phyloP scores from a whole-genome alignment of 2,329 filamentous ascomycete genomes.

The Talaromyces piceae region DNA sequence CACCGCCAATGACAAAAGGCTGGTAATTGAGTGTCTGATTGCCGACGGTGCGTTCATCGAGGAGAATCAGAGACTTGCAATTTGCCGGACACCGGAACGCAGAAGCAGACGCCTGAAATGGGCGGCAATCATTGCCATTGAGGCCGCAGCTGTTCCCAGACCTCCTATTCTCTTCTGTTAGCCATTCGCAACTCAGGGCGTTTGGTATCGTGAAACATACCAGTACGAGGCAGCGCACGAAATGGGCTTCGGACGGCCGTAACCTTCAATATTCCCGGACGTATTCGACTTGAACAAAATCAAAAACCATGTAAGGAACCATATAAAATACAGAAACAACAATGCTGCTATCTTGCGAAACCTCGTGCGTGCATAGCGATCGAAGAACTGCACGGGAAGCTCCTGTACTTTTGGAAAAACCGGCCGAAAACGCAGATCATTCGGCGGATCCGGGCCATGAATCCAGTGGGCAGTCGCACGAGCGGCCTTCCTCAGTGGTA shows the following conservation, averaged over 20 bases:
- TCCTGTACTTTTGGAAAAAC: constrained; percentile 41
- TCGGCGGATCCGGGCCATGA: constrained; percentile 41
- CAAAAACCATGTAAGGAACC: constrained; percentile 42
- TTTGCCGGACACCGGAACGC: constrained; percentile 52
- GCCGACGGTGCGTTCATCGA: constrained; percentile 47
- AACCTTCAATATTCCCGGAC: constrained; percentile 42
- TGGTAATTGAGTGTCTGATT: constrained; percentile 46
- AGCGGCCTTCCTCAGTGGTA: constrained; percentile 38
- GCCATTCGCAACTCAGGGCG: neutral
- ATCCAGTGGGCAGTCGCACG: constrained; percentile 39
- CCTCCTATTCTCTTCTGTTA: constrained; percentile 25
- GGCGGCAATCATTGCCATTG: constrained; percentile 49
- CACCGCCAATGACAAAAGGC: constrained; percentile 46
- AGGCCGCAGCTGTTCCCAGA: constrained; percentile 44
- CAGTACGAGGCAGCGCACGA: constrained; percentile 42
- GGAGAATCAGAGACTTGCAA: constrained; percentile 40
- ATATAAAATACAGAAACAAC: constrained; percentile 36
- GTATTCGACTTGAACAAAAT: constrained; percentile 40
- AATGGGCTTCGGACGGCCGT: constrained; percentile 38
- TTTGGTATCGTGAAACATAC: constrained; percentile 20
- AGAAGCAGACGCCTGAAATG: constrained; percentile 45
- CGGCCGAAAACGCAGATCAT: constrained; percentile 38
- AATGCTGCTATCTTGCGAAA: constrained; percentile 39
- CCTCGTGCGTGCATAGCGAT: constrained; percentile 39
- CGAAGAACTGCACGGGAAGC: constrained; percentile 37